A percentile compares a stretch with the other conserved stretches of the same genome.
Evolutionary conservation across 176 grass and related monocot genomes (phyloP).

Genomic region (Oryza brachyantha): DNA sequence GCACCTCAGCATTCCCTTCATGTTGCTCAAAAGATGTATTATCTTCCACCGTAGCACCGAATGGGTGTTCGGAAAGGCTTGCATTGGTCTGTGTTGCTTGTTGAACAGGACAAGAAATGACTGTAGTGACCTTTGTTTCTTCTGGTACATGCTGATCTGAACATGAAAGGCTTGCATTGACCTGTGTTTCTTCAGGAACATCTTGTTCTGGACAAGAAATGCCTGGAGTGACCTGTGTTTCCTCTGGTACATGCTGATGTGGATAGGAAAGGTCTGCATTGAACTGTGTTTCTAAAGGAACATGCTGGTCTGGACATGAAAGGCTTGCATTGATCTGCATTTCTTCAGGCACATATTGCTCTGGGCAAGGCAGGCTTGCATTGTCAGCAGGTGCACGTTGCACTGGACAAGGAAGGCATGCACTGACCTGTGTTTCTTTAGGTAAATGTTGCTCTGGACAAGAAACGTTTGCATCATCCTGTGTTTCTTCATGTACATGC

Average conservation of each 20-base stretch:
- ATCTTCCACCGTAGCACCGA: slow-evolving; percentile 20
- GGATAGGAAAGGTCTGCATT: slow-evolving; percentile 9
- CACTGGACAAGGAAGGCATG: background rate
- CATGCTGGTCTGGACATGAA: slow-evolving; percentile 20
- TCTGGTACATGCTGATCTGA: slow-evolving; percentile 13
- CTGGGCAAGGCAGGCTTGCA: background rate
- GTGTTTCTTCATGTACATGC: background rate
- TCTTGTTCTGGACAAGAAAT: background rate
- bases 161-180: slow-evolving; percentile 5
- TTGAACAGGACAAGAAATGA: background rate
- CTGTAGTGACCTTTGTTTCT: background rate
- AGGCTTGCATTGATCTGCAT: background rate
- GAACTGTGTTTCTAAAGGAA: slow-evolving; percentile 25
- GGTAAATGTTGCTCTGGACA: too few species aligned
- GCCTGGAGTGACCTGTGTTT: slow-evolving; percentile 16
- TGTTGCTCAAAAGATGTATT: slow-evolving; percentile 19
- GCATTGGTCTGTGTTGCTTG: background rate
- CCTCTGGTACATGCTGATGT: slow-evolving; percentile 2
- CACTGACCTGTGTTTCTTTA: background rate
- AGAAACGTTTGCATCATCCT: background rate
- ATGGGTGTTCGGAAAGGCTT: background rate
- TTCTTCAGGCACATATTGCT: background rate
- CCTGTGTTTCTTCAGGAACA: slow-evolving; percentile 13
- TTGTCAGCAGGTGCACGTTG: background rate
- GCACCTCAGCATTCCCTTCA: slow-evolving; percentile 30